A percentile compares a stretch with the other conserved stretches of the same genome.
These are phyloP conservation scores for Eimeria necatrix DNA, from an alignment of 169 alveolate genomes.

Conservation along the genomic window DNA sequence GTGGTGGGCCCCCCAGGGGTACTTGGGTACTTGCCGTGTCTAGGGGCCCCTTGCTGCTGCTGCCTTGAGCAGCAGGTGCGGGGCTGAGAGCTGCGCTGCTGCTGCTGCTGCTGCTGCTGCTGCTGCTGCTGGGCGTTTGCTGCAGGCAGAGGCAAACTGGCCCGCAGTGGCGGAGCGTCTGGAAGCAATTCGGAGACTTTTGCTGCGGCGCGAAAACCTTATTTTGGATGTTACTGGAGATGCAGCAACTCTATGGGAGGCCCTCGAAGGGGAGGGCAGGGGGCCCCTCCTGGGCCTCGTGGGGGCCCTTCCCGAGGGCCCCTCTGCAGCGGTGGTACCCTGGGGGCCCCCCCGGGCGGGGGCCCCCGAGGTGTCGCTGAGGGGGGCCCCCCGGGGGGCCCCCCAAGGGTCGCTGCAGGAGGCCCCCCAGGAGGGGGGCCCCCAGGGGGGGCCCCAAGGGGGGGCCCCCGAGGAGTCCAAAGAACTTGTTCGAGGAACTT, in stretches of 20 bases:
- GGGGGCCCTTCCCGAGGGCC: neutral
- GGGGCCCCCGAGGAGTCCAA: neutral
- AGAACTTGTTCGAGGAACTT: neutral
- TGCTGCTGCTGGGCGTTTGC: too few species aligned
- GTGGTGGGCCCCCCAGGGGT: too few species aligned
- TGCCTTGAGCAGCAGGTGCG: too few species aligned
- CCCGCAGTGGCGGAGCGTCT: neutral
- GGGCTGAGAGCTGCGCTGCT: too few species aligned
- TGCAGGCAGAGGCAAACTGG: slow-evolving; percentile 24
- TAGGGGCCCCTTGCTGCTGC: too few species aligned
- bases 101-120: too few species aligned
- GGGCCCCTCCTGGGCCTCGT: neutral
- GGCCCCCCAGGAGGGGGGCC: neutral
- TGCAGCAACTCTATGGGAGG: neutral
- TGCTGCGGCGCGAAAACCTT: neutral
- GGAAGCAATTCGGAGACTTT: neutral
- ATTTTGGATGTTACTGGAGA: neutral
- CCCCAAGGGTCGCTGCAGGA: neutral
- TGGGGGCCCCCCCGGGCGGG: too few species aligned
- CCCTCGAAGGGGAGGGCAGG: neutral
- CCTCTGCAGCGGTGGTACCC: too few species aligned
- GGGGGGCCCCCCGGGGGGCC: too few species aligned
- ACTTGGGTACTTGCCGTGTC: too few species aligned
- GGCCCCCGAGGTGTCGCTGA: too few species aligned
- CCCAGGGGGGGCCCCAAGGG: neutral